Evolutionary conservation across 192 early-diverging fungal species (phyloP).

Genomic region (Umbelopsis ramanniana): DNA sequence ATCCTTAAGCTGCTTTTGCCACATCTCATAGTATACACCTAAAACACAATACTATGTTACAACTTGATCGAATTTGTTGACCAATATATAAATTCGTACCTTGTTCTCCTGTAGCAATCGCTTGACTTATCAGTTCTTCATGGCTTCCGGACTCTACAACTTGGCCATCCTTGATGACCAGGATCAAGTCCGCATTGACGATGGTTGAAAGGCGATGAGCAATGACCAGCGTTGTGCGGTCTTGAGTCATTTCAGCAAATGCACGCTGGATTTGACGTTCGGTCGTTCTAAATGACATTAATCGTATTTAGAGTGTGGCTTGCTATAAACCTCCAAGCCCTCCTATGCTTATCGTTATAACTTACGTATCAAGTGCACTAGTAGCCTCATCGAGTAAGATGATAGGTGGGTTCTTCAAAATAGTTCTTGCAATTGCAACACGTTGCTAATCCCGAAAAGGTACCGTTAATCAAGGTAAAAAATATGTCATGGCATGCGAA

Average conservation of each 20-base stretch:
- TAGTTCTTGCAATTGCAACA: slow-evolving; percentile 83
- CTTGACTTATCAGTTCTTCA: slow-evolving; percentile 66
- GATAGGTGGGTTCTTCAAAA: slow-evolving; percentile 67
- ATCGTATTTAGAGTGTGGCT: too few species aligned
- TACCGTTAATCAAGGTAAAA: background rate
- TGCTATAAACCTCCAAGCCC: slow-evolving; percentile 45
- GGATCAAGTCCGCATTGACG: slow-evolving; percentile 82
- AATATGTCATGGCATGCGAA: background rate
- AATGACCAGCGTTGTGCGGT: slow-evolving; percentile 87
- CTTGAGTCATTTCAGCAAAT: slow-evolving; percentile 71
- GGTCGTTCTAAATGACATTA: slow-evolving; percentile 35
- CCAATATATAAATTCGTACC: slow-evolving; percentile 28
- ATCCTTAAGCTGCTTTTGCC: slow-evolving; percentile 87
- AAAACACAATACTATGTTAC: background rate
- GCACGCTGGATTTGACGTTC: slow-evolving; percentile 85
- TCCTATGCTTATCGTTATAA: background rate
- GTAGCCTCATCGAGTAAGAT: slow-evolving; percentile 93
- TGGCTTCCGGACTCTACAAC: slow-evolving; percentile 88
- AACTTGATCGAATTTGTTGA: background rate
- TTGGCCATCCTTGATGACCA: slow-evolving; percentile 81
- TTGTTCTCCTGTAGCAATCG: slow-evolving; percentile 37
- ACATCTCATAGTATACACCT: slow-evolving; percentile 89
- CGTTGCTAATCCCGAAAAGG: slow-evolving; percentile 64
- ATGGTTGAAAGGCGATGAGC: slow-evolving; percentile 89
- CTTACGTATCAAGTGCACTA: slow-evolving; percentile 82